Percentiles rank a stretch among this genome's conserved stretches.
These are phyloP conservation scores for Colletotrichum chrysophilum DNA, from an alignment of 2,329 filamentous ascomycete species.

Conservation along the genomic window DNA sequence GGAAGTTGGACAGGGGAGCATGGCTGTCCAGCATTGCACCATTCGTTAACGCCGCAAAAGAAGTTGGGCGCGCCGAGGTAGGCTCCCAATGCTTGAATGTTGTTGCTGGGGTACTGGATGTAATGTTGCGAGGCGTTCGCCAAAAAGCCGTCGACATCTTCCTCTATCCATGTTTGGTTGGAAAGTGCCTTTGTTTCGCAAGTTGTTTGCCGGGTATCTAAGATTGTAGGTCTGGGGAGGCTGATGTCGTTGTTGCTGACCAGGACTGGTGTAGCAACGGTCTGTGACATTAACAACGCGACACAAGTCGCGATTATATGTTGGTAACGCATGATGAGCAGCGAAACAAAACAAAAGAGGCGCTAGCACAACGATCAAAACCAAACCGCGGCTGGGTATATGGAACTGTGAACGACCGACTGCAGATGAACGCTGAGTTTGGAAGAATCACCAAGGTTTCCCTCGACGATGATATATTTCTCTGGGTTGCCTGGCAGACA, in stretches of 20 bases:
- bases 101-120: not conserved
- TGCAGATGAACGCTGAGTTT: not conserved
- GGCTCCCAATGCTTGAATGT: conserved; percentile 12
- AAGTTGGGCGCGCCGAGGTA: conserved; percentile 21
- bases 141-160: not conserved
- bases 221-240: not conserved
- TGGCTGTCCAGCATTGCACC: conserved; percentile 22
- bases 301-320: not conserved
- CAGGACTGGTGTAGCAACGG: not conserved
- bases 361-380: not conserved
- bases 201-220: not conserved
- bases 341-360: not conserved
- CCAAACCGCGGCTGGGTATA: not conserved
- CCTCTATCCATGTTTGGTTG: not conserved
- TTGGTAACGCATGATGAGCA: not conserved
- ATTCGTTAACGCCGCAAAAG: conserved; percentile 11
- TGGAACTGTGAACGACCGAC: not conserved
- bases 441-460: not conserved
- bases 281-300: not conserved
- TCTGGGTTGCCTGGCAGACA: not conserved
- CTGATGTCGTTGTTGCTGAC: not conserved
- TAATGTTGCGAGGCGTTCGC: not conserved
- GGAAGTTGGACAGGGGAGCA: conserved; percentile 16
- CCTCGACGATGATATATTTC: not conserved
- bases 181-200: not conserved